Evolutionary conservation across 2,329 filamentous ascomycete genomes (phyloP).

Genomic region (Berkeleyomyces rouxiae): DNA sequence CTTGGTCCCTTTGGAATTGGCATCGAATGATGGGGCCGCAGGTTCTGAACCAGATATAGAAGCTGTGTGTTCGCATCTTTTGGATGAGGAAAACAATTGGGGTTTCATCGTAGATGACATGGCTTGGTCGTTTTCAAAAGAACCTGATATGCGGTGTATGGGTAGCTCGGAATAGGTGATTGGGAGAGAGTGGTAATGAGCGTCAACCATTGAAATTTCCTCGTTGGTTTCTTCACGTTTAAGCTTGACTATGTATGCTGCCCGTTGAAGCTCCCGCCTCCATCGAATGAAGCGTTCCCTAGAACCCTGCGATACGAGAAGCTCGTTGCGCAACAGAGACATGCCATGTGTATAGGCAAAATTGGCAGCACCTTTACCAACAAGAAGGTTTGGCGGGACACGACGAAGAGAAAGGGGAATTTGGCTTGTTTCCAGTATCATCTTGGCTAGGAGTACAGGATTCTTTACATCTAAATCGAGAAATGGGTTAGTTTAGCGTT

Average conservation of each 20-base stretch:
- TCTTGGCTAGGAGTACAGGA: conserved; percentile 71
- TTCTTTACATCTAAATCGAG: conserved; percentile 62
- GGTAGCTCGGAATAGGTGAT: not conserved
- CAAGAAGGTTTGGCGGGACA: conserved; percentile 82
- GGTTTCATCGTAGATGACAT: not conserved
- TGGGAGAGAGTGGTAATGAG: conserved; percentile 11
- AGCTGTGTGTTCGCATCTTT: not conserved
- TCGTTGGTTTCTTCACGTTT: conserved; percentile 21
- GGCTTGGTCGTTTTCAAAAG: not conserved
- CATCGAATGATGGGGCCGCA: not conserved
- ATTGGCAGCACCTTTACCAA: conserved; percentile 69
- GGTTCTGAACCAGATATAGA: not conserved
- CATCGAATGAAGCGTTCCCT: conserved; percentile 65
- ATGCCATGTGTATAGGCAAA: conserved; percentile 73
- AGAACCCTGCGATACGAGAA: conserved; percentile 64
- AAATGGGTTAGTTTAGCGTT: not conserved
- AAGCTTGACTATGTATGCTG: conserved; percentile 23
- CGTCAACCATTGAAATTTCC: conserved; percentile 10
- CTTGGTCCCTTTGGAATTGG: not conserved
- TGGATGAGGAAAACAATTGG: not conserved
- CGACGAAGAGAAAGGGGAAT: conserved; percentile 66
- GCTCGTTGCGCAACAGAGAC: conserved; percentile 53
- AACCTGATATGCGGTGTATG: not conserved
- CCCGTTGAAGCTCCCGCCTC: conserved; percentile 53
- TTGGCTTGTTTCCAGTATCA: conserved; percentile 63